Evolutionary conservation across 176 grass and related monocot genomes (phyloP).

Genomic region (Hordeum marinum): DNA sequence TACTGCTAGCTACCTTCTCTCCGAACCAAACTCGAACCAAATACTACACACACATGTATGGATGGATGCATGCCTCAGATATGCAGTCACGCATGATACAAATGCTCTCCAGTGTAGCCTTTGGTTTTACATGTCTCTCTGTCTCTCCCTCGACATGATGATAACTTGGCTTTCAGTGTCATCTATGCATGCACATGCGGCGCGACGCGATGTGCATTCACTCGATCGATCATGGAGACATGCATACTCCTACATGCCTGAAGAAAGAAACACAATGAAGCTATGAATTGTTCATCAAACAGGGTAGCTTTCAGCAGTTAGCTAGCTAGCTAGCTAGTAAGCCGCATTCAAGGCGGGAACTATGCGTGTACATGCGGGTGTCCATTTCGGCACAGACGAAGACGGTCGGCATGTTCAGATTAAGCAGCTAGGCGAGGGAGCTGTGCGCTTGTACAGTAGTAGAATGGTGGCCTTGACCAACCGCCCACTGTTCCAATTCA

Average conservation of each 20-base stretch:
- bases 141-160: not conserved
- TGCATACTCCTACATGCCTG: constrained; percentile 18
- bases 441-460: constrained; percentile 24
- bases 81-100: constrained; percentile 1
- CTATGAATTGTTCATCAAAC: not conserved
- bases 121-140: not conserved
- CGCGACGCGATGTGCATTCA: not conserved
- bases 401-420: constrained; percentile 23
- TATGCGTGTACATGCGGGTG: constrained; percentile 28
- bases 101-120: constrained; percentile 20
- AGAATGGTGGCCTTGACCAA: constrained; percentile 27
- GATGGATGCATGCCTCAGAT: not conserved
- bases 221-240: not conserved
- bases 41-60: not conserved
- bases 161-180: constrained; percentile 28
- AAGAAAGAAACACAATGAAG: constrained; percentile 9
- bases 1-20: not conserved
- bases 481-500: constrained; percentile 43
- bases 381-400: constrained; percentile 32
- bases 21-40: not conserved
- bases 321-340: not conserved
- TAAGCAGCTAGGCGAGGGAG: constrained; percentile 15
- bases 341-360: constrained; percentile 33
- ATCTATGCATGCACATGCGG: no score
- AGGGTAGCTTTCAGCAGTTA: constrained; percentile 1